Percentiles rank a stretch among this genome's conserved stretches.
phyloP scores from a whole-genome alignment of 768 basidiomycete genomes.

The Russula griseocarnosa region DNA sequence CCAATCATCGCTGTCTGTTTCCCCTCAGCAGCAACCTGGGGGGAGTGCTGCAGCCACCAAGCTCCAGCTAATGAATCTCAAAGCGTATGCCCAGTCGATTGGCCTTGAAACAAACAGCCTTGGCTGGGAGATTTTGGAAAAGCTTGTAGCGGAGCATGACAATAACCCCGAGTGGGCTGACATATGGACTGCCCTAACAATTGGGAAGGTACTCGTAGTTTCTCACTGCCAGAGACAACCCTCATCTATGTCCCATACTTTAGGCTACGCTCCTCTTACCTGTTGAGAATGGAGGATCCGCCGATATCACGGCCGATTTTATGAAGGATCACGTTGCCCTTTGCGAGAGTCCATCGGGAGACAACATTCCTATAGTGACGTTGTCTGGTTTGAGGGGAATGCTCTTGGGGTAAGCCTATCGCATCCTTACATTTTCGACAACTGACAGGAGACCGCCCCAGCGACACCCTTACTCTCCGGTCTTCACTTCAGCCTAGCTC shows the following conservation, averaged over 20 bases:
- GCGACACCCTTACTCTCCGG: constrained; percentile 42
- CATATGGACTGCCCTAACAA: constrained; percentile 59
- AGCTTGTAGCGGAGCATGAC: constrained; percentile 51
- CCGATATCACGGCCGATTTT: constrained; percentile 65
- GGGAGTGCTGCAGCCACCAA: constrained; percentile 59
- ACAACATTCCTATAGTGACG: constrained; percentile 58
- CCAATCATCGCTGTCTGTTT: constrained; percentile 38
- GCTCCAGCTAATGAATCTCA: constrained; percentile 68
- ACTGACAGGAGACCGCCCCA: constrained; percentile 27
- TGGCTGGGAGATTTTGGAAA: constrained; percentile 78
- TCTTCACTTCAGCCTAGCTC: constrained; percentile 43
- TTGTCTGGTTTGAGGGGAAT: constrained; percentile 80
- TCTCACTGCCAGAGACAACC: background rate
- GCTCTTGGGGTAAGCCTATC: constrained; percentile 50
- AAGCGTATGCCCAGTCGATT: constrained; percentile 62
- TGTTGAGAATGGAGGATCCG: constrained; percentile 49
- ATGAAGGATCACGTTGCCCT: constrained; percentile 80
- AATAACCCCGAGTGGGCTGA: constrained; percentile 61
- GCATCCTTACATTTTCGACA: background rate
- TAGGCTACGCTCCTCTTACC: constrained; percentile 84
- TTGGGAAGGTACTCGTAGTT: constrained; percentile 53
- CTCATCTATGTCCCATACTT: background rate
- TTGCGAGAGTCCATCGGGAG: constrained; percentile 48
- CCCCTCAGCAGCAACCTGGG: constrained; percentile 45
- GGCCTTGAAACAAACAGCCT: constrained; percentile 60